Conservation (phyloP, 1,284 basidiomycete genomes). For the Naganishia sp. region DNA sequence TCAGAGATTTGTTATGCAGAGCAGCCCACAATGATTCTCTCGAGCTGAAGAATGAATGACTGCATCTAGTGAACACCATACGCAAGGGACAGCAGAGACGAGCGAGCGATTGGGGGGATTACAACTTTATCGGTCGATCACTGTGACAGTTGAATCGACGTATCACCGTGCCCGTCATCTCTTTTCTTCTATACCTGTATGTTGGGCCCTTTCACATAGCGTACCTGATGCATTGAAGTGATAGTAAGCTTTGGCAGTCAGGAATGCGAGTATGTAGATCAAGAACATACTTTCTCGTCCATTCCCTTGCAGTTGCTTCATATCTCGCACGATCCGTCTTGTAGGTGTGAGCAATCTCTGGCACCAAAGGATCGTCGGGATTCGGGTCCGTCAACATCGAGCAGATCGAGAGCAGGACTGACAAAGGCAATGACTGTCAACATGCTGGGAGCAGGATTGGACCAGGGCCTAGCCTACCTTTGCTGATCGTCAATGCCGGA, state of each 20-base stretch:
- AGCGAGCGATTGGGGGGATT: slow-evolving; percentile 15
- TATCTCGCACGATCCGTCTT: slow-evolving; percentile 93
- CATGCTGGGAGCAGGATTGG: not conserved
- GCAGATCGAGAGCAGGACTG: slow-evolving; percentile 90
- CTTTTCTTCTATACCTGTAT: slow-evolving; percentile 16
- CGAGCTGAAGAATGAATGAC: slow-evolving; percentile 5
- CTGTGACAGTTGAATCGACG: slow-evolving; percentile 22
- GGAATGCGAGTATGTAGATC: not conserved
- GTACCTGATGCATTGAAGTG: slow-evolving; percentile 18
- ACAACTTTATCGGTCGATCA: slow-evolving; percentile 22
- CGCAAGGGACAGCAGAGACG: slow-evolving; percentile 18
- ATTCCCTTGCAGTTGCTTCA: slow-evolving; percentile 92
- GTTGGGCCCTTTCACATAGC: slow-evolving; percentile 24
- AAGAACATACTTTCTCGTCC: slow-evolving; percentile 81
- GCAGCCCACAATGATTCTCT: not conserved
- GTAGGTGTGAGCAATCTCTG: slow-evolving; percentile 70
- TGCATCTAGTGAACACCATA: slow-evolving; percentile 23
- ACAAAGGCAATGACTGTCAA: not conserved
- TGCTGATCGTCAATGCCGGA: slow-evolving; percentile 96
- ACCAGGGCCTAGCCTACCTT: slow-evolving; percentile 63
- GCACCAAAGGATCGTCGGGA: slow-evolving; percentile 81
- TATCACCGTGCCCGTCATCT: slow-evolving; percentile 26
- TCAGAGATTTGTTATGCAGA: not conserved
- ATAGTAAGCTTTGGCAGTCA: too few species aligned
- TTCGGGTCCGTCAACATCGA: slow-evolving; percentile 97